Evolutionary conservation across 805 yeast genomes (phyloP), one percentile per base, ranked within the genome.

Genomic region (Lipomyces lipofer): DNA sequence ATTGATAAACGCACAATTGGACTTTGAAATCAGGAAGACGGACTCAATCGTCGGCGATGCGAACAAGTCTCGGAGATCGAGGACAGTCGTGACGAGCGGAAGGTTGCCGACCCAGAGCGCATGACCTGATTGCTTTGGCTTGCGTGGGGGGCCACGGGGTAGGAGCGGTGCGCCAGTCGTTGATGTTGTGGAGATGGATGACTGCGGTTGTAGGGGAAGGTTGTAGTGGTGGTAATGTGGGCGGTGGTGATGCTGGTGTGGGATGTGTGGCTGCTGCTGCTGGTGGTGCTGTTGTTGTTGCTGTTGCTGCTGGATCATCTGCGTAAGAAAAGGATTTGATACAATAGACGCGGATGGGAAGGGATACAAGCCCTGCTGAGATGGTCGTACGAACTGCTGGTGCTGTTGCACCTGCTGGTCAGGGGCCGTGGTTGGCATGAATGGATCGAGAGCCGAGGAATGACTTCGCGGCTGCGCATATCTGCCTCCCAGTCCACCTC

Each of bases 61-160:
- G 54, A 73, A 74, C 40, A 73, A 59, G 38, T 55, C 60, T 36
- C 74, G 64, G 35, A 74, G 62, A 54, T 72, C 74, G 12, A 59
- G 54, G 24, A 74, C 65, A 7, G 69, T 63, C n/a, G 74, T 65
- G 32, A 59, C 62, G 9, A 66, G 61, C 10, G 77, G 73, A 10
- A 73, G 58, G 51, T 73, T 73, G 5, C 77, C 77, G 8, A 71
- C 85, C 69, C 83, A 81, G 49, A 75, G 77, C 1, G 78, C 74
- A 49, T 63, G 69, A 12, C 71, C 73, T 9, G 71, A 60, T 35
- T 66, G 71, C 5, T 69, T 70, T 1, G 74, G 73, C 44, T 43
- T 80, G 71, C 63, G 73, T 70, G 62, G 78, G 66, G 67, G 81
- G 63, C 54, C 73, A 75, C 71, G 59, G 2, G 67, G 67, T 8